These are phyloP conservation scores for Delphinella strobiligena DNA, from an alignment of 2,329 filamentous ascomycete species.

Conservation along the genomic window DNA sequence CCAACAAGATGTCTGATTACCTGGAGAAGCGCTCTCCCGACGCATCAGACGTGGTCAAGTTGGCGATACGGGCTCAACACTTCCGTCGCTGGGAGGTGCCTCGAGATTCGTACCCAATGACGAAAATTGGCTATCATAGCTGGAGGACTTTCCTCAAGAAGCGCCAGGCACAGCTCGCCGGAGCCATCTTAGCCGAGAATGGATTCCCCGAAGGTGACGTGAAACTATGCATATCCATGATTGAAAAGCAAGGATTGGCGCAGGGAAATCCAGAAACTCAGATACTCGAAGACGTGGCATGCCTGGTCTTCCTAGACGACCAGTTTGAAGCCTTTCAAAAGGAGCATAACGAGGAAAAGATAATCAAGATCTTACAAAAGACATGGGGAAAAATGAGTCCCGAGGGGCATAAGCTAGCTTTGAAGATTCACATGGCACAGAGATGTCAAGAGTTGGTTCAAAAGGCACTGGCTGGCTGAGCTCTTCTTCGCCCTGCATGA, in stretches of 20 bases:
- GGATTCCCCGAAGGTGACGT: constrained; percentile 43
- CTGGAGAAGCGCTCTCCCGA: constrained; percentile 48
- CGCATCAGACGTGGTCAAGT: constrained; percentile 54
- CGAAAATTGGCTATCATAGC: constrained; percentile 62
- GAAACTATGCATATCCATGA: constrained; percentile 54
- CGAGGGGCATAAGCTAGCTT: constrained; percentile 49
- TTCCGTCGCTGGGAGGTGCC: constrained; percentile 79
- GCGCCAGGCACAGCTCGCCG: constrained; percentile 52
- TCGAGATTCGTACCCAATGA: constrained; percentile 60
- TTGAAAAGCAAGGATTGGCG: constrained; percentile 65
- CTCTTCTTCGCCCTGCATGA: too few species aligned
- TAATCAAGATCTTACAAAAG: constrained; percentile 57
- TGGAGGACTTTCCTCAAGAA: constrained; percentile 68
- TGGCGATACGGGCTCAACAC: constrained; percentile 76
- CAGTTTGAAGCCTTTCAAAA: constrained; percentile 73
- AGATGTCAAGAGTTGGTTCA: constrained; percentile 48
- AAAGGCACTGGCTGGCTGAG: constrained; percentile 43
- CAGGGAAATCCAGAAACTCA: constrained; percentile 54
- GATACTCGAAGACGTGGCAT: constrained; percentile 73
- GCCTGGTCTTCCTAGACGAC: constrained; percentile 76
- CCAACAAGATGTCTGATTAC: constrained; percentile 65
- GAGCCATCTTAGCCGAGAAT: constrained; percentile 38
- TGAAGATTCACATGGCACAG: constrained; percentile 53
- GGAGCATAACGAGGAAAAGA: constrained; percentile 64
- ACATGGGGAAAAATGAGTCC: constrained; percentile 67